phyloP scores from a whole-genome alignment of 2,329 filamentous ascomycete genomes.

The Clarireedia homoeocarpa region DNA sequence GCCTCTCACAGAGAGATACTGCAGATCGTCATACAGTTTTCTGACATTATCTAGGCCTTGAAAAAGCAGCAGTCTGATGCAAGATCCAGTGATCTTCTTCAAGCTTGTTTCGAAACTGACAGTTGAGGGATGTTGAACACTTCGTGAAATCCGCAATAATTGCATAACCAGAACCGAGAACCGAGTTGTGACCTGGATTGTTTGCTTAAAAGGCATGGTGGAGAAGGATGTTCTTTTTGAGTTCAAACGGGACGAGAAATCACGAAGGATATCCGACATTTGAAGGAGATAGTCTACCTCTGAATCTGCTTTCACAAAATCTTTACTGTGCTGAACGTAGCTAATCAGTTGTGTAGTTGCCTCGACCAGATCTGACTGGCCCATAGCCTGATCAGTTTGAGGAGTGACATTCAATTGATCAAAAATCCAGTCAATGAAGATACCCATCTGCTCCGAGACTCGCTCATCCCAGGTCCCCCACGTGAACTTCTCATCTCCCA shows the following conservation, averaged over 20 bases:
- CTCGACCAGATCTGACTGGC: constrained; percentile 8
- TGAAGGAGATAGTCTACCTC: constrained; percentile 21
- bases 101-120: constrained; percentile 43
- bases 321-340: constrained; percentile 25
- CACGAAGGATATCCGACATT: constrained; percentile 24
- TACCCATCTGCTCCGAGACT: constrained; percentile 53
- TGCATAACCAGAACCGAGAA: constrained; percentile 33
- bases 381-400: background rate
- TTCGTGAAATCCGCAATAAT: constrained; percentile 36
- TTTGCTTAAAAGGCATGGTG: background rate
- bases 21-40: constrained; percentile 41
- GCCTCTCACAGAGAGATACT: constrained; percentile 38
- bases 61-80: constrained; percentile 35
- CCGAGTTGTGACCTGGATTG: constrained; percentile 16
- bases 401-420: constrained; percentile 32
- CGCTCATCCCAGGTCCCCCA: constrained; percentile 52
- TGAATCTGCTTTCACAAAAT: constrained; percentile 13
- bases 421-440: constrained; percentile 51
- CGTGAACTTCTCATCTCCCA: constrained; percentile 41
- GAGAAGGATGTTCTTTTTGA: background rate
- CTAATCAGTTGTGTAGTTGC: constrained; percentile 20
- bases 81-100: constrained; percentile 34
- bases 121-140: constrained; percentile 9
- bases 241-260: constrained; percentile 19
- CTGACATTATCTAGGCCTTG: constrained; percentile 38